Evolutionary conservation across 257 asterid genomes (phyloP), one percentile per base, ranked within the genome.

Genomic region (Craterostigma plantagineum): DNA sequence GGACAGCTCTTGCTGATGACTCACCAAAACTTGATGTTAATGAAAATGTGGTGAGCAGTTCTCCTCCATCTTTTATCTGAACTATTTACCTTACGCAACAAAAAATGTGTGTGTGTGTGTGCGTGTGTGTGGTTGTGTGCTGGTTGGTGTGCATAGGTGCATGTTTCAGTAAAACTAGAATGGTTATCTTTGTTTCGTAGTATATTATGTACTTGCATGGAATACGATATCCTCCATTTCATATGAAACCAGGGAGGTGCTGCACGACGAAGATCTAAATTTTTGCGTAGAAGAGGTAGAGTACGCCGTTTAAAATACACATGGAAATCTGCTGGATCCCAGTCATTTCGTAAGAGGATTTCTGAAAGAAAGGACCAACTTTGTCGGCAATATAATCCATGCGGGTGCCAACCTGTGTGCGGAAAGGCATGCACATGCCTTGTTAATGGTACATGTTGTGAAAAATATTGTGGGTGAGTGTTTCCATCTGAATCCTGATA

Each of bases 401-500:
- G 99, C 54, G 82, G 85, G 39, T 90, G 99, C 67, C 73, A 77
- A 62, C 57, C 78, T 48, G 86, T 81, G 0, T 83, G 95, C 61
- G 99, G 95, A 50, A 90, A 83, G 61, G 83, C 82, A 35, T 90
- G 99, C 39, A 75, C 78, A 0, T 90, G 99, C 57, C 72, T 70
- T 56, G 68, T 77, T 36, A 83, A 75, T 53, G 94, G 87, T 16
- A 90, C 99, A 56, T 61, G 77, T 58, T 90, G 99, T 60, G 99
- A 90, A 60, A 90, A 90, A 49, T 90, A 83, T 52, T 90, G 99
- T 33, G 99, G 99, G 99, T 90, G 46, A 83, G 92, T 50, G 43
- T 49, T 37, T 45, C n/a, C n/a, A n/a, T n/a, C 58, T 35, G 38
- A 18, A 2, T 11, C 2, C 16, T 12, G 17, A 12, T 41, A 11